Base-by-base conservation (phyloP, 1,284 basidiomycete genomes). In the Sporisorium sorghi region DNA sequence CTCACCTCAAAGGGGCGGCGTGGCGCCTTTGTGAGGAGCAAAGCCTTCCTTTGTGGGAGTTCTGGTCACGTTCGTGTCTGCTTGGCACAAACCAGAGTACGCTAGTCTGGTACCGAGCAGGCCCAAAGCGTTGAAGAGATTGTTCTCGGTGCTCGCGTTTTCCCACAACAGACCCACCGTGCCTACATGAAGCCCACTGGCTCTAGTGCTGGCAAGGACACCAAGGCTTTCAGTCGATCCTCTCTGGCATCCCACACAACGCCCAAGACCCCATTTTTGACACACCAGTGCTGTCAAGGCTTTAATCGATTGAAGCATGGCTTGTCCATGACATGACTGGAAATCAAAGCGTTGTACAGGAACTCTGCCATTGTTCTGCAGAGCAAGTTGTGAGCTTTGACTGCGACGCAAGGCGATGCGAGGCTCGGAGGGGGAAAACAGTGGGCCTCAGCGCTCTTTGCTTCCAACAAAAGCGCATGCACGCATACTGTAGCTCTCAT, bases 361-460 rank as follows among this genome's bases (percentile, higher is more conserved):
- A n/a, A n/a, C n/a, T n/a, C n/a, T n/a, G n/a, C n/a, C n/a, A n/a
- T n/a, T n/a, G n/a, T n/a, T n/a, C n/a, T n/a, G n/a, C n/a, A n/a
- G n/a, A n/a, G n/a, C n/a, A n/a, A n/a, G 17, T 5, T 9, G 2
- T 6, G 37, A n/a, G n/a, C 4, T 19, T 15, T 30, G 28, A 21
- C 9, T 49, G 59, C 52, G 53, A 62, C 47, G 40, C 46, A 42
- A 62, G 47, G 52, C 52, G 59, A 62, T 55, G 52, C 59, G 43
- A 26, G n/a, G 32, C 37, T 23, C 15, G 10, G 9, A 21, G 14
- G 15, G 12, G 15, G 7, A 30, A 39, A 30, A 26, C 17, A 28
- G 55, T 49, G 47, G 37, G 33, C n/a, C 42, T 24, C 5, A 19
- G 32, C 21, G 28, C 53, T 14, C 6, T 24, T 44, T n/a, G 43